Evolutionary conservation across 176 grass and related monocot genomes (phyloP).

Genomic region (Carex pumila): DNA sequence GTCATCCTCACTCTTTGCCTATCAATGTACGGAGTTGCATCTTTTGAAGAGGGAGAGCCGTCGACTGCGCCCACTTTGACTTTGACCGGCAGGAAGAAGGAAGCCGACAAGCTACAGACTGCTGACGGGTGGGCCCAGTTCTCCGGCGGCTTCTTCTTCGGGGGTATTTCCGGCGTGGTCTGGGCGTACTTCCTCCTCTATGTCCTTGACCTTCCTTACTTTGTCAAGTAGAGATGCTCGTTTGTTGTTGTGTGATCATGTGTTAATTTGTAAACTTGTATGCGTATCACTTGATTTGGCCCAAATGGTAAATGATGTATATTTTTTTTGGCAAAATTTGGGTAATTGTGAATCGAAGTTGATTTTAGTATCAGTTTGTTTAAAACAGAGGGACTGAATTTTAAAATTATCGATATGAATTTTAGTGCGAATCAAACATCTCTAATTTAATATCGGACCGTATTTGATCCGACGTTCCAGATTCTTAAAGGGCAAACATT

Average conservation of each 20-base stretch:
- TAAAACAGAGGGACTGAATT: background rate
- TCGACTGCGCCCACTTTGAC: conserved; percentile 75
- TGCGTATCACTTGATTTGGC: background rate
- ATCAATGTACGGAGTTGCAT: conserved; percentile 82
- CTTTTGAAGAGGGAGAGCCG: conserved; percentile 64
- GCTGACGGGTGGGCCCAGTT: conserved; percentile 89
- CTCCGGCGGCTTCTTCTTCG: conserved; percentile 89
- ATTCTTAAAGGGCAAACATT: too few relatives aligned
- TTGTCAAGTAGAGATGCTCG: conserved; percentile 68
- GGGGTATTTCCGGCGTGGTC: conserved; percentile 66
- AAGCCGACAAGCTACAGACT: conserved; percentile 91
- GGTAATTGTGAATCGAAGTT: conserved; percentile 2
- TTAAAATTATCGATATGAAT: too few relatives aligned
- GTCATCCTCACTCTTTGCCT: conserved; percentile 84
- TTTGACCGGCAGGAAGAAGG: conserved; percentile 87
- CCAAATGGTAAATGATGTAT: conserved; percentile 19
- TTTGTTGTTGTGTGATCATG: background rate
- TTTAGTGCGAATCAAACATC: too few relatives aligned
- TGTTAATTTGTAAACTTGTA: conserved; percentile 13
- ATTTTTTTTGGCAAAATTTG: conserved; percentile 7
- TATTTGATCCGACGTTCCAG: too few relatives aligned
- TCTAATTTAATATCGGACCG: too few relatives aligned
- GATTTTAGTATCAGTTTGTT: background rate
- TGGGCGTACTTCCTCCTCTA: conserved; percentile 99
- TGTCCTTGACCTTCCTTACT: conserved; percentile 97